Evolutionary conservation across 371 early-diverging fungal species (phyloP).

Genomic region (Phascolomyces articulosus): DNA sequence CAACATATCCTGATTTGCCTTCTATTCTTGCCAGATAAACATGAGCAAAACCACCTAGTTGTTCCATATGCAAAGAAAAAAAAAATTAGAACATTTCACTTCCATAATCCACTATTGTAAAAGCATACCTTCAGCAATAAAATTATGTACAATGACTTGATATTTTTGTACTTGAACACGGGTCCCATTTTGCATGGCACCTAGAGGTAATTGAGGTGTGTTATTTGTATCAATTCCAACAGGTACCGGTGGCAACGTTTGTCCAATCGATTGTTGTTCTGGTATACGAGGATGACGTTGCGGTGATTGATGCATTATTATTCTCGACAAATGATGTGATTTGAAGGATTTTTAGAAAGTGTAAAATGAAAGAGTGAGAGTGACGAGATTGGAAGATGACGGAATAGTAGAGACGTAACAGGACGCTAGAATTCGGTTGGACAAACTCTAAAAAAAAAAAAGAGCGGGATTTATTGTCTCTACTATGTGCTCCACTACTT

Average conservation of each 20-base stretch:
- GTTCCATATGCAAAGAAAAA: constrained; percentile 16
- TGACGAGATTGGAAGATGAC: too few species aligned
- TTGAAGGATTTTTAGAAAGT: too few species aligned
- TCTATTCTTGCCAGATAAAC: constrained; percentile 80
- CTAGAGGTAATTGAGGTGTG: constrained; percentile 40
- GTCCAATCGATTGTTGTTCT: constrained; percentile 51
- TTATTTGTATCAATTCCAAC: constrained; percentile 42
- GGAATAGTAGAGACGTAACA: too few species aligned
- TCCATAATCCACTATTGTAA: neutral
- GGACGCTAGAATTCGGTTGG: too few species aligned
- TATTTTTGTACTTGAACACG: constrained; percentile 55
- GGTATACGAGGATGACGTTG: constrained; percentile 46
- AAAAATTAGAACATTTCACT: neutral
- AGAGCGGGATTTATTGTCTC: too few species aligned
- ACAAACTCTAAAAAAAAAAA: too few species aligned
- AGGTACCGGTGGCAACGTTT: constrained; percentile 50
- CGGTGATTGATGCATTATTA: constrained; percentile 15
- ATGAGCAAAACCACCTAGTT: constrained; percentile 82
- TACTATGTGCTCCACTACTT: too few species aligned
- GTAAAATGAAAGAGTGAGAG: too few species aligned
- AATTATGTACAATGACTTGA: constrained; percentile 57
- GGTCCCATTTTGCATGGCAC: constrained; percentile 57
- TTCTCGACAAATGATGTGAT: too few species aligned
- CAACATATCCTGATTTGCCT: constrained; percentile 57
- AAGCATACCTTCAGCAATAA: constrained; percentile 48